Conservation (phyloP, 106 monocot species). For the Narthecium ossifragum region DNA sequence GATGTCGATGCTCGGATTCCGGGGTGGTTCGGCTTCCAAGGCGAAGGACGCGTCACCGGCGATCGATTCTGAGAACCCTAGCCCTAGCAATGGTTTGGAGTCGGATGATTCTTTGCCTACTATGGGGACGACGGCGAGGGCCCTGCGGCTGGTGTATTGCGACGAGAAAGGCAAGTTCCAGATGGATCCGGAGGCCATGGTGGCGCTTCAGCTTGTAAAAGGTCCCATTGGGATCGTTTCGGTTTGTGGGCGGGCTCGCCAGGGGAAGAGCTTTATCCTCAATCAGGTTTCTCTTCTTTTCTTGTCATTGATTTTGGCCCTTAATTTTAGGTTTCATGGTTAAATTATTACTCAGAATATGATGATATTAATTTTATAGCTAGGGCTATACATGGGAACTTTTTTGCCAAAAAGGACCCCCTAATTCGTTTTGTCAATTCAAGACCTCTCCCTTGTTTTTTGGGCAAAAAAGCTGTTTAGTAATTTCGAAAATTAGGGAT, state of each 20-base stretch:
- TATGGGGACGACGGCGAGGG: conserved; percentile 29
- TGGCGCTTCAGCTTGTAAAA: conserved; percentile 81
- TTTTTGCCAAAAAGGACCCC: no score
- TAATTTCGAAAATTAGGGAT: no score
- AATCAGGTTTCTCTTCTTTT: conserved; percentile 40
- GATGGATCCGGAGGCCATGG: conserved; percentile 95
- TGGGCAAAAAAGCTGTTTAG: no score
- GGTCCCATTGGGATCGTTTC: conserved; percentile 71
- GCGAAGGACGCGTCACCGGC: conserved; percentile 3
- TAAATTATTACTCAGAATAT: no score
- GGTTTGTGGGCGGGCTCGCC: conserved; percentile 71
- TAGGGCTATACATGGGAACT: no score
- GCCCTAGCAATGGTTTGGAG: conserved; percentile 1
- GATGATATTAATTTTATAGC: no score
- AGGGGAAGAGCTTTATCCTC: conserved; percentile 80
- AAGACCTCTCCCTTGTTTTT: no score
- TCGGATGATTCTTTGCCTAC: conserved; percentile 1
- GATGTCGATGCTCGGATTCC: conserved; percentile 73
- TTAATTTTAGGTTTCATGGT: no score
- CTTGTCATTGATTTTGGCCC: background rate
- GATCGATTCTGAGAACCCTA: background rate
- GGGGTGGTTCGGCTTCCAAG: conserved; percentile 40
- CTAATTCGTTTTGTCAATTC: no score
- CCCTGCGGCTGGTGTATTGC: conserved; percentile 61
- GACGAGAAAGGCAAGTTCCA: conserved; percentile 78